phyloP scores from a whole-genome alignment of 345 rosid species.

The Lepidium sativum region DNA sequence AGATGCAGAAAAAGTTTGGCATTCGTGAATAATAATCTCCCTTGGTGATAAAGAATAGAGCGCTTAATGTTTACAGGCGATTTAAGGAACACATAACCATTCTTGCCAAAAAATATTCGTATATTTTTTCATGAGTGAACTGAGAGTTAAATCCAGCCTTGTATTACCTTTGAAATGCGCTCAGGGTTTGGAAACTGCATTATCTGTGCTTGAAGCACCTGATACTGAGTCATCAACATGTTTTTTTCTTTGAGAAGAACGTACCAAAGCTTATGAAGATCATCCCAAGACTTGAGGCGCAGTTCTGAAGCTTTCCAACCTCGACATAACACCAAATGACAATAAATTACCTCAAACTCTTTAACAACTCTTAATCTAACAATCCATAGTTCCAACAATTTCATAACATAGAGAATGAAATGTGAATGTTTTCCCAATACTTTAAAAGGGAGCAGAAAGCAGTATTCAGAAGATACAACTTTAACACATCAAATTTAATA shows the following conservation, averaged over 20 bases:
- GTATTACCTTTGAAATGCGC: constrained; percentile 81
- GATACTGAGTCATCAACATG: constrained; percentile 94
- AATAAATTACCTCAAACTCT: background rate
- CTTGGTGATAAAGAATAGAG: background rate
- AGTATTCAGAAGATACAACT: background rate
- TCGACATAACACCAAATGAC: constrained; percentile 46
- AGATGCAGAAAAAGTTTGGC: background rate
- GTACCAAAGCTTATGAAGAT: constrained; percentile 88
- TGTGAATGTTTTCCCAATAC: background rate
- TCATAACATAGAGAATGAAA: background rate
- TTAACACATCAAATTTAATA: background rate
- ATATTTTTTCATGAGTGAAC: background rate
- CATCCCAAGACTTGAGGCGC: constrained; percentile 89
- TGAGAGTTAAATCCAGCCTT: background rate
- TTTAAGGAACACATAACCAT: background rate
- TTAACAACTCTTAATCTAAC: background rate
- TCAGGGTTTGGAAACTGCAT: constrained; percentile 89
- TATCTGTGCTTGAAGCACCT: constrained; percentile 89
- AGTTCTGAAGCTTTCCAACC: constrained; percentile 95
- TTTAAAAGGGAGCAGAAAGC: background rate
- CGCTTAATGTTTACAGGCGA: background rate
- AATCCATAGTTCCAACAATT: background rate
- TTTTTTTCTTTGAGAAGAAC: constrained; percentile 90
- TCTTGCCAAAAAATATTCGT: background rate
- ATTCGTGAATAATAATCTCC: background rate